Conservation (phyloP, 2,329 filamentous ascomycete species). For the Arachnomyces sp. region DNA sequence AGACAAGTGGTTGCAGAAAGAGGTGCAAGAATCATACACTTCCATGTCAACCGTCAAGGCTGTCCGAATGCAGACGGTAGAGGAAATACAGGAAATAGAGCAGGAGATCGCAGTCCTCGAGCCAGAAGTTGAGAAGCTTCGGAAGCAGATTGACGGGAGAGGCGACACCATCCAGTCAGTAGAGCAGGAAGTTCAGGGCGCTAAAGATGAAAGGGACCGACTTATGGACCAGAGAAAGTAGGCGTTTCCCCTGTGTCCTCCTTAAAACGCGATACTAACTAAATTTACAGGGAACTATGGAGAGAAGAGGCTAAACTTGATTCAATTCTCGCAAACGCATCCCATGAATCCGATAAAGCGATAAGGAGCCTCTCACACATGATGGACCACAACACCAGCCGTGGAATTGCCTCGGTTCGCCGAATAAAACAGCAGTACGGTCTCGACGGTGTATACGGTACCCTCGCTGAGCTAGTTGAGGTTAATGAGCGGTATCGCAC, state of each 20-base stretch:
- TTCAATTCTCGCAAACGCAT: constrained; percentile 65
- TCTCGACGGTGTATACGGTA: constrained; percentile 82
- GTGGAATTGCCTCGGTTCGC: constrained; percentile 78
- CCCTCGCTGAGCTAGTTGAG: constrained; percentile 83
- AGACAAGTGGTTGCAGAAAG: constrained; percentile 69
- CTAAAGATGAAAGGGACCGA: constrained; percentile 68
- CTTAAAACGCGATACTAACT: constrained; percentile 8
- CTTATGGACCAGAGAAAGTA: constrained; percentile 76
- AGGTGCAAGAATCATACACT: constrained; percentile 71
- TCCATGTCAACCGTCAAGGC: constrained; percentile 73
- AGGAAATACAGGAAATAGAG: constrained; percentile 69
- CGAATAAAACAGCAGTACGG: constrained; percentile 71
- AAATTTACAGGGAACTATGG: constrained; percentile 51
- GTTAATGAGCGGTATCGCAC: constrained; percentile 78
- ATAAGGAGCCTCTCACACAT: constrained; percentile 71
- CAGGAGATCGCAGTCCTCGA: constrained; percentile 64
- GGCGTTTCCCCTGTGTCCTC: constrained; percentile 9
- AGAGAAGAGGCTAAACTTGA: constrained; percentile 83
- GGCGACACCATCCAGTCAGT: constrained; percentile 64
- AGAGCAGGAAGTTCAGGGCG: constrained; percentile 63
- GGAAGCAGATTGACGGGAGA: constrained; percentile 68
- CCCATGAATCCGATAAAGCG: constrained; percentile 66
- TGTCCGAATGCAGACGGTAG: constrained; percentile 72
- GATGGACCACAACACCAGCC: constrained; percentile 82
- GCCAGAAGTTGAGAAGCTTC: constrained; percentile 60